phyloP scores from a whole-genome alignment of 768 basidiomycete genomes.

The Boletus huronensis region DNA sequence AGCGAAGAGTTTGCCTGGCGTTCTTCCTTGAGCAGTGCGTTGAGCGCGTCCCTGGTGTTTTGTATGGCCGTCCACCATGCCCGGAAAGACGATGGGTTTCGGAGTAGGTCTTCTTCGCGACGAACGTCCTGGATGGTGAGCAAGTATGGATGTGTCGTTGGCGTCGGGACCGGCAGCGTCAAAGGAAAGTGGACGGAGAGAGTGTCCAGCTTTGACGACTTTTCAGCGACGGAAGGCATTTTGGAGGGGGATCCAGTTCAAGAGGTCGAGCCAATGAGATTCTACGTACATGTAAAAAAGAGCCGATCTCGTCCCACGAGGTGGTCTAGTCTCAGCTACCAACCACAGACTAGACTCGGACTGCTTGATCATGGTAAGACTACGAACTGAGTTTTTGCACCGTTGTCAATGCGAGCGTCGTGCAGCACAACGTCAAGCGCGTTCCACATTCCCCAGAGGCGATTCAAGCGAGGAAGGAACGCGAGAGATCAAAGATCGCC shows the following conservation, averaged over 20 bases:
- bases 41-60: constrained; percentile 64
- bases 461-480: constrained; percentile 61
- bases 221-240: constrained; percentile 58
- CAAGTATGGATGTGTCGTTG: constrained; percentile 71
- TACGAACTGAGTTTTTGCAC: neutral
- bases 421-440: constrained; percentile 70
- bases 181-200: constrained; percentile 71
- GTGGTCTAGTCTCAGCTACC: too few species aligned
- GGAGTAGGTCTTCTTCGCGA: constrained; percentile 90
- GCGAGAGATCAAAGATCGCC: constrained; percentile 72
- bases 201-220: constrained; percentile 46
- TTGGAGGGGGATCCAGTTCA: constrained; percentile 11
- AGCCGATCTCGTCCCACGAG: too few species aligned
- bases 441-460: constrained; percentile 54
- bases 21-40: constrained; percentile 55
- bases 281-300: too few species aligned
- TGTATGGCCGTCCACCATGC: constrained; percentile 91
- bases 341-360: neutral
- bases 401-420: neutral
- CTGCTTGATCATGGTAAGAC: constrained; percentile 26
- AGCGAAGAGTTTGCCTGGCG: constrained; percentile 41
- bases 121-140: constrained; percentile 72
- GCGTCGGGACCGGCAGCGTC: constrained; percentile 80
- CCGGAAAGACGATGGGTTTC: constrained; percentile 87
- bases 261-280: too few species aligned